phyloP scores from a whole-genome alignment of 495 filamentous ascomycete genomes.

The Talaromyces stipitatus region DNA sequence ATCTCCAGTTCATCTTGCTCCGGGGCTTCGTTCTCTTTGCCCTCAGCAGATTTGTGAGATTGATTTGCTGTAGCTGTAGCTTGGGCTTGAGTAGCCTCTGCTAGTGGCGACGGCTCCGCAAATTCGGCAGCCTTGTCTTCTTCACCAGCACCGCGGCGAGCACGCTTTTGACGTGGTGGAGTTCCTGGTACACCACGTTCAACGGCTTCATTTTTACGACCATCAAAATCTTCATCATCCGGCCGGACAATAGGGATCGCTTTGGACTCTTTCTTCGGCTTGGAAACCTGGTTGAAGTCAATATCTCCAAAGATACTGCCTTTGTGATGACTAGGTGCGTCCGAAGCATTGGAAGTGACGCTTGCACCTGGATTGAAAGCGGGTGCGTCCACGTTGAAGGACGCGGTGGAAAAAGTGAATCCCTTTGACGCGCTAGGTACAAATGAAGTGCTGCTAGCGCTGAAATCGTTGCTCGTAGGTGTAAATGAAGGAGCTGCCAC shows the following conservation, averaged over 20 bases:
- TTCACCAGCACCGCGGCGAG: slow-evolving; percentile 49
- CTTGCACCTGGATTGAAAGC: slow-evolving; percentile 60
- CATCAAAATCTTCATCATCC: slow-evolving; percentile 39
- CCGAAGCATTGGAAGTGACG: slow-evolving; percentile 15
- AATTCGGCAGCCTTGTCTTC: slow-evolving; percentile 64
- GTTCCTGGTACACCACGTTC: slow-evolving; percentile 27
- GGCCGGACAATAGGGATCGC: slow-evolving; percentile 75
- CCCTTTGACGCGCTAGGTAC: slow-evolving; percentile 34
- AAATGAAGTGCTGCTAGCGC: slow-evolving; percentile 10
- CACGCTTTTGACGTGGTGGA: slow-evolving; percentile 64
- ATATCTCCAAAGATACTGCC: slow-evolving; percentile 71
- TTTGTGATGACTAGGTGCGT: slow-evolving; percentile 18
- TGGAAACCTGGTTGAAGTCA: slow-evolving; percentile 53
- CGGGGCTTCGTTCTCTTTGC: slow-evolving; percentile 39
- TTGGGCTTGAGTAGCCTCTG: slow-evolving; percentile 34
- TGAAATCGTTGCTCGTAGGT: slow-evolving; percentile 37
- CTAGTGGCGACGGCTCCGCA: slow-evolving; percentile 48
- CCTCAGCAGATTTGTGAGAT: slow-evolving; percentile 26
- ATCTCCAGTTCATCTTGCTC: slow-evolving; percentile 3
- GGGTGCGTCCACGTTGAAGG: slow-evolving; percentile 76
- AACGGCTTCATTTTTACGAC: slow-evolving; percentile 40
- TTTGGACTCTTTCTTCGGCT: slow-evolving; percentile 63
- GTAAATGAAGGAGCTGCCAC: slow-evolving; percentile 63
- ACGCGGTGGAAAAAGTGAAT: slow-evolving; percentile 68
- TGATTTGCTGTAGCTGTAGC: slow-evolving; percentile 19